Evolutionary conservation across 148 eudicot species (phyloP), one percentile per base, ranked within the genome.

Genomic region (Nepenthes mirabilis): DNA sequence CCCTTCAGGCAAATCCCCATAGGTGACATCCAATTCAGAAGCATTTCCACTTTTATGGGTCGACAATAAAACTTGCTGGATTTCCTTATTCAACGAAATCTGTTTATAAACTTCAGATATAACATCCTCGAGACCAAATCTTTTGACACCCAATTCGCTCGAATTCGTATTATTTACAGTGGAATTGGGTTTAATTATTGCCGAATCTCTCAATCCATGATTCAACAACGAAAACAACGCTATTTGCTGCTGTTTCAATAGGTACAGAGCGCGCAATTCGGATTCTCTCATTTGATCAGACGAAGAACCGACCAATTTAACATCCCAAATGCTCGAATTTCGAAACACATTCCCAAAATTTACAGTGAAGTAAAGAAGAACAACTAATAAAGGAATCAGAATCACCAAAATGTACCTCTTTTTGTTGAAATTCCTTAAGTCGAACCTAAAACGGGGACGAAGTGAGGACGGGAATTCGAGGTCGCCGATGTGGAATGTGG

Each of bases 11-110:
- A 66, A 72, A 74, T 72, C 78, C 33, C 77, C 83, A 57, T 33
- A 56, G 62, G 67, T 84, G 57, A 34, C 69, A 63, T 62, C 72
- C 61, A 60, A 65, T 48, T 73, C 79, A 4, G 75, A 64, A 36
- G 52, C 64, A 71, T 61, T 68, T 43, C 75, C 80, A 34, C 23
- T 57, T 33, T 68, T 75, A 61, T 94, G 97, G 9, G 82, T 62
- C 1, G 95, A 84, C 74, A 94, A 66, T 8, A 94, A 49, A 49
- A 71, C 84, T 72, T 87, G 72, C 53, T 94, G 93, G 33, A 94
- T 83, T 69, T 83, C 81, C 72, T 77, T 82, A 69, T 89, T 89
- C 66, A 82, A 43, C 45, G 77, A 76, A 74, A 89, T 65, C 72
- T 88, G 90, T 52, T 68, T 74, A 63, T 75, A 60, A 51, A 89